Base-by-base conservation (phyloP, 768 basidiomycete genomes). In the Lepiota brunneoincarnata region DNA sequence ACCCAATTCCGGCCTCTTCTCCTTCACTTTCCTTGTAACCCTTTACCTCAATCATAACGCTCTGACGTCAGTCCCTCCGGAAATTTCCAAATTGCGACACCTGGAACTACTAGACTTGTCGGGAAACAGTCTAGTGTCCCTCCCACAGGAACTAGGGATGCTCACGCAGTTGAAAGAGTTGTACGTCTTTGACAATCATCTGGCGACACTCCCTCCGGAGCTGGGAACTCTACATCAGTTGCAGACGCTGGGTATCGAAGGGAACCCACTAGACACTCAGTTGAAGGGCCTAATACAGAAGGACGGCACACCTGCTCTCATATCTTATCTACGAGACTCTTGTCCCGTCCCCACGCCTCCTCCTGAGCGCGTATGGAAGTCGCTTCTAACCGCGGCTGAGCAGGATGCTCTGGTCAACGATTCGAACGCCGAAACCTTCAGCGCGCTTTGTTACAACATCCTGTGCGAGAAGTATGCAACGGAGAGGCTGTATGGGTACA, bases 1-100 rank as follows among this genome's bases (percentile, higher is more conserved):
- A 34, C 72, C 84, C 4, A 77, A 73, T 6, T 89, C 87, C 42
- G 86, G 85, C 23, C 75, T 92, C 39, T 91, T 91, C 69, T 75
- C 84, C 6, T 98, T 96, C 75, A 83, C 84, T n/a, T 97, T 94
- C 78, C 86, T 99, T 55, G 89, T 88, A 61, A 89, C 87, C 58
- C 87, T 99, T 45, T 98, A 95, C 72, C 89, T 99, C 68, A 98
- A 98, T 61, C 96, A 98, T 75, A 99, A 99, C 64, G 76, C 83
- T 21, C 78, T 99, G 42, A 73, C 84, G 7, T 68, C 80, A 57
- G 72, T 99, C 31, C 93, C 96, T 3, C 81, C 89, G 17, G 82
- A 89, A 68, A 92, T 99, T 50, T 75, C 89, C 44, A 86, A 82
- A 60, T 81, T 99, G 54, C 83, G 87, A 37, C 87, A 94, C 66